Evolutionary conservation across 495 filamentous ascomycete species (phyloP), one percentile per base, ranked within the genome.

Genomic region (Penicillium simplicissimum): DNA sequence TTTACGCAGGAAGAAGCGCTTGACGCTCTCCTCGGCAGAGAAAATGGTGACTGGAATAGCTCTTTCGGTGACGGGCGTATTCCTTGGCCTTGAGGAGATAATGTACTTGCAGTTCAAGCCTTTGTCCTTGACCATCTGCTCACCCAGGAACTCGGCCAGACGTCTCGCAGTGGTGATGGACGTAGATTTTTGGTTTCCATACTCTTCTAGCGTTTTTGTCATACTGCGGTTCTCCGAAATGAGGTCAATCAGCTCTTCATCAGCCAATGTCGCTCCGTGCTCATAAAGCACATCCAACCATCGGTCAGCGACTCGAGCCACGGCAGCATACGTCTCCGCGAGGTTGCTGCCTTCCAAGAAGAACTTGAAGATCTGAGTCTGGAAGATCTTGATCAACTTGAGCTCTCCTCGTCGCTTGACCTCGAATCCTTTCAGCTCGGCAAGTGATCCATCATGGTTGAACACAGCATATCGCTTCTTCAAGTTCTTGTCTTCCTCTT

Each of bases 401-500:
- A 99, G 79, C 78, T 99, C 95, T 80, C 95, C 95, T 87, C 95
- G 85, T 67, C 95, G 89, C 81, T 99, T 99, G 64, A 99, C 86
- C 67, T 99, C 95, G 66, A 99, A 99, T 10, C 95, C 95, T 72
- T 99, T 99, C 67, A 99, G 73, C 73, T 99, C 95, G n/a, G 95
- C 95, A 23, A 99, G 77, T 67, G 86, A 96, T 34, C 95, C 95
- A 69, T 99, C 96, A 64, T 98, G 90, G 66, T 99, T 98, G 82
- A 99, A 99, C 13, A 99, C 95, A 35, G 95, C 95, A 70, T 99
- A 99, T 69, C 95, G 86, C 74, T 99, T 99, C 79, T 99, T 99
- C 83, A 99, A 81, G 73, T 99, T 99, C 81, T 96, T 98, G 77
- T 97, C 92, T 74, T 97, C 95, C 72, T 99, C 95, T 69, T 98